Evolutionary conservation across 805 yeast genomes (phyloP), one percentile per base, ranked within the genome.

Genomic region (Candida tibetensis): DNA sequence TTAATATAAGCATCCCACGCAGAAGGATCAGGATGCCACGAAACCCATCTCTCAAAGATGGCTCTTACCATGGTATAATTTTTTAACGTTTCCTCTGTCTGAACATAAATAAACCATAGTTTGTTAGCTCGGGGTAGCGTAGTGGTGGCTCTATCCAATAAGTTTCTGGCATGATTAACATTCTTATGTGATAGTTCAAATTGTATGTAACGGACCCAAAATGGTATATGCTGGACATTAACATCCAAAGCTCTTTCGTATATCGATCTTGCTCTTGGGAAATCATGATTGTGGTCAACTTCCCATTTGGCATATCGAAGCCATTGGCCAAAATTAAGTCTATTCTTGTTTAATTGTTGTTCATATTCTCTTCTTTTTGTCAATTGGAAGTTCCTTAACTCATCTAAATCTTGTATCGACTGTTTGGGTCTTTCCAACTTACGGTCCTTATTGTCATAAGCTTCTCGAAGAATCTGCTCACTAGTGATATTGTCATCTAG

Each of bases 241-340:
- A 86, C 87, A 36, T 80, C 83, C 22, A 91, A 57, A 0, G 95
- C 95, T 36, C 98, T 70, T 58, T 91, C 99, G 62, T 84, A 85
- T 4, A 93, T 71, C 0, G 96, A 85, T 39, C 98, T 68, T 0
- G 95, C 95, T 16, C 97, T 69, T 14, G 76, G 70, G 43, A 76
- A 71, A 52, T 91, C 95, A 42, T 79, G 82, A 49, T 86, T 91
- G 42, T 64, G 60, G 4, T 83, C 84, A 3, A 81, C 58, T 60
- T 91, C 99, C 77, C 89, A 87, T 41, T 75, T 76, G 0, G 96
- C 98, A 58, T 91, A 93, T 39, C 96, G 69, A 56, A 87, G 72
- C 96, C 98, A 93, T 56, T 89, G 95, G 2, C 87, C 83, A 52
- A 76, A 71, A 52, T 88, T 89, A 25, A 83, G 74, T 42, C 95